Evolutionary conservation across 495 filamentous ascomycete species (phyloP).

Genomic region (Penicillium bialowiezense): DNA sequence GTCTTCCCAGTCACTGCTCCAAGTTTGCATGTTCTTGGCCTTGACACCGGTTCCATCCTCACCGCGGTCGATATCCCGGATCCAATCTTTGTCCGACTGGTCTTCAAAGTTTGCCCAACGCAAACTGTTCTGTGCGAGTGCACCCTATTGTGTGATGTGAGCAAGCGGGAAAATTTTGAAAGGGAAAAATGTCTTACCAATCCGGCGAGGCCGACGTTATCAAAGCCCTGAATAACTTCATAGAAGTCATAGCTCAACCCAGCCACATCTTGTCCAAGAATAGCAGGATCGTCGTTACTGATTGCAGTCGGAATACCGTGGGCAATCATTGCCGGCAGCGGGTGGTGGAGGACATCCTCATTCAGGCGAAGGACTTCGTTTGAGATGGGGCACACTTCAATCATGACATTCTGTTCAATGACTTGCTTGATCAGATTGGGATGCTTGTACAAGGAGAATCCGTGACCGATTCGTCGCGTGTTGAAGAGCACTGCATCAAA

Average conservation of each 20-base stretch:
- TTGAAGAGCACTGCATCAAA: constrained; percentile 19
- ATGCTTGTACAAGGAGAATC: constrained; percentile 23
- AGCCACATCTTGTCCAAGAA: constrained; percentile 15
- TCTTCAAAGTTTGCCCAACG: constrained; percentile 21
- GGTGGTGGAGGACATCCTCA: constrained; percentile 10
- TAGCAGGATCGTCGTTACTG: constrained; percentile 22
- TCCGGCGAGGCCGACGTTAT: constrained; percentile 18
- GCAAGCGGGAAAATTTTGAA: too few relatives aligned
- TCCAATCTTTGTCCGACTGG: constrained; percentile 15
- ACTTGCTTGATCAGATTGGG: constrained; percentile 16
- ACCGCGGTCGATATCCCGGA: constrained; percentile 10
- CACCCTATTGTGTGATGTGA: neutral
- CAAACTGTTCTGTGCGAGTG: constrained; percentile 17
- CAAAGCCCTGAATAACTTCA: constrained; percentile 18
- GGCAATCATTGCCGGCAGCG: constrained; percentile 20
- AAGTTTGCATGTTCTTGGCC: constrained; percentile 8
- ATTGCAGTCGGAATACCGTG: constrained; percentile 19
- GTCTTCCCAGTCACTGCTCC: constrained; percentile 17
- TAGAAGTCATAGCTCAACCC: constrained; percentile 22
- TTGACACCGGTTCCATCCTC: constrained; percentile 11
- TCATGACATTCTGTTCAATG: constrained; percentile 12
- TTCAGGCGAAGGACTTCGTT: constrained; percentile 22
- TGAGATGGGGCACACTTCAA: constrained; percentile 23
- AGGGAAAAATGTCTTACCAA: constrained; percentile 1
- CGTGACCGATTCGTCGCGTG: constrained; percentile 22